Base-by-base conservation (phyloP, 2,329 filamentous ascomycete genomes). In the Lasiodiplodia theobromae region DNA sequence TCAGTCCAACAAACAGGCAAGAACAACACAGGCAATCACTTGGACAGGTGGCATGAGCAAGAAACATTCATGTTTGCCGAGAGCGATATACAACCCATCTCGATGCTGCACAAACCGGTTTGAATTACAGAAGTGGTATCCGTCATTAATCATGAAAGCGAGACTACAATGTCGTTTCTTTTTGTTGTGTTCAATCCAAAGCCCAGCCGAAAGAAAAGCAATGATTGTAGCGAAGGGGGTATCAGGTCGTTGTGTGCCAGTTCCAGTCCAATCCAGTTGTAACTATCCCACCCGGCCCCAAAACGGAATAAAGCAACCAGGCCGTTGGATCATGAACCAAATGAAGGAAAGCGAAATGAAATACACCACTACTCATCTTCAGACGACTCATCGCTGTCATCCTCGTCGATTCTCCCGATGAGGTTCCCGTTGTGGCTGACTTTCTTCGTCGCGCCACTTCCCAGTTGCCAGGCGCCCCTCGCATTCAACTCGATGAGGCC, bases 401-500 rank as follows among this genome's bases (percentile, higher is more conserved):
- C 53, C 4, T 67, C 65, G 12, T 52, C 16, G 14, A 44, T 16
- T 21, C 53, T 28, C 23, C 44, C n/a, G 14, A 51, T 31, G 44
- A 8, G 21, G 18, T 37, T 60, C 18, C 25, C 52, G 38, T 56
- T 40, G 2, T 23, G 52, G 3, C 18, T 21, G 12, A 7, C 47
- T 34, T 21, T 62, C 51, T 40, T 63, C 8, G 67, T 58, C 3
- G 40, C 31, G 6, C 79, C 79, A 68, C 77, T 73, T 0, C 79
- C 77, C 69, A 79, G 74, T 69, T 71, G 77, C 76, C 76, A 80
- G 52, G 69, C 70, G 6, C 73, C 75, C 7, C 70, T 69, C 10
- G 73, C 57, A 57, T 73, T 74, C 23, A 67, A 63, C 4, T 72
- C 73, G 51, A 84, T 73, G 38, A 84, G 71, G 0, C 78, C 78